Percentiles rank a stretch among this genome's conserved stretches.
Evolutionary conservation across 106 monocot genomes (phyloP).

Genomic region (Acorus gramineus): DNA sequence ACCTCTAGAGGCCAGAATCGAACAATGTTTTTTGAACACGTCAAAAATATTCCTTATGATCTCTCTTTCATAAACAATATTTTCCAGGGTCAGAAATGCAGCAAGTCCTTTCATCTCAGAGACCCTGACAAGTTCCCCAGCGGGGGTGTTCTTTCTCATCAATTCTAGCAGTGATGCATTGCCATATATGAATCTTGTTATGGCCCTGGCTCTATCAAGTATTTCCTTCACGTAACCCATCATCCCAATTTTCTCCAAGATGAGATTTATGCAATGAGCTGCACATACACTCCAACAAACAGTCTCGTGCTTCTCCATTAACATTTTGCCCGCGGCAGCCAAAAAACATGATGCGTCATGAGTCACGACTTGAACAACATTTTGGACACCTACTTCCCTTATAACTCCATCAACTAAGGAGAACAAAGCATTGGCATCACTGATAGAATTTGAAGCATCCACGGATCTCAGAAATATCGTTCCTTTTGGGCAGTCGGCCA

Average conservation of each 20-base stretch:
- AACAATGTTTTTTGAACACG: slow-evolving; percentile 32
- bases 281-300: slow-evolving; percentile 55
- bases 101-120: slow-evolving; percentile 41
- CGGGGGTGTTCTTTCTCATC: slow-evolving; percentile 34
- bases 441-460: slow-evolving; percentile 37
- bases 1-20: slow-evolving; percentile 34
- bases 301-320: slow-evolving; percentile 37
- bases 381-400: slow-evolving; percentile 46
- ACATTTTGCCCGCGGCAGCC: slow-evolving; percentile 47
- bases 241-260: slow-evolving; percentile 48
- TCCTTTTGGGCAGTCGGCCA: slow-evolving; percentile 44
- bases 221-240: slow-evolving; percentile 41
- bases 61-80: slow-evolving; percentile 42
- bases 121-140: slow-evolving; percentile 24
- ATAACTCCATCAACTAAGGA: slow-evolving; percentile 33
- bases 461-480: slow-evolving; percentile 61
- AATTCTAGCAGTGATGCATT: slow-evolving; percentile 34
- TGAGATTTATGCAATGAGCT: slow-evolving; percentile 57
- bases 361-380: slow-evolving; percentile 63
- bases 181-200: slow-evolving; percentile 61
- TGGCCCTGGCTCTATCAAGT: slow-evolving; percentile 30
- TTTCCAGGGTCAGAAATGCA: slow-evolving; percentile 43
- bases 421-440: slow-evolving; percentile 43
- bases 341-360: slow-evolving; percentile 43
- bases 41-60: slow-evolving; percentile 50